phyloP scores from a whole-genome alignment of 441 rosid species.

The Croton laevigatus region DNA sequence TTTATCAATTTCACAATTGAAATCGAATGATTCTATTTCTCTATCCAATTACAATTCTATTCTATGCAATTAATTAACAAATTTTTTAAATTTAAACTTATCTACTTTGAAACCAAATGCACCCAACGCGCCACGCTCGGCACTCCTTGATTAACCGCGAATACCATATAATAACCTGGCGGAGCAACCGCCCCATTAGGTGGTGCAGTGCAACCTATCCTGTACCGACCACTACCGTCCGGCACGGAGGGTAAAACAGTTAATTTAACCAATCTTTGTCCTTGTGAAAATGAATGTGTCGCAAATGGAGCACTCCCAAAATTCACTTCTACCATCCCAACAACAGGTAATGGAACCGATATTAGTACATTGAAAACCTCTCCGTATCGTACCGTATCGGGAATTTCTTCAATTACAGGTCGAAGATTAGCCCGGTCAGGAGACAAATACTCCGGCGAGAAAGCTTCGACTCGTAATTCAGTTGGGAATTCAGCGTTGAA shows the following conservation, averaged over 20 bases:
- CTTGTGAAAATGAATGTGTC: conserved; percentile 77
- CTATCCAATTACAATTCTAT: not conserved
- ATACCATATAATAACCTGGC: conserved; percentile 78
- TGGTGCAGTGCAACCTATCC: conserved; percentile 52
- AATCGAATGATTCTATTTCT: not conserved
- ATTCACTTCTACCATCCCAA: conserved; percentile 57
- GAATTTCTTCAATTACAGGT: conserved; percentile 40
- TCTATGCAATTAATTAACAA: conserved; percentile 21
- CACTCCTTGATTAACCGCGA: conserved; percentile 60
- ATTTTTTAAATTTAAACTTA: too few relatives aligned
- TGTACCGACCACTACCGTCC: conserved; percentile 36
- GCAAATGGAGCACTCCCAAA: conserved; percentile 55
- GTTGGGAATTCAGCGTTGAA: conserved; percentile 65
- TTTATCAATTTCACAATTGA: not conserved
- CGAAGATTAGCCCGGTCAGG: conserved; percentile 38
- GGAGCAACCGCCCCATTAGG: conserved; percentile 58
- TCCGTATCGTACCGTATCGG: conserved; percentile 51
- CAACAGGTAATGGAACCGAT: conserved; percentile 61
- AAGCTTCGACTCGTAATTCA: conserved; percentile 77
- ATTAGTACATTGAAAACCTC: conserved; percentile 49
- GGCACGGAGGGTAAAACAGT: conserved; percentile 32
- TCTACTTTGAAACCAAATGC: conserved; percentile 35
- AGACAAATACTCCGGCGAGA: conserved; percentile 59
- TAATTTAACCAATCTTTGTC: conserved; percentile 63
- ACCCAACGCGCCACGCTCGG: conserved; percentile 76